These are phyloP conservation scores for Lodderomyces parapsilosis DNA, from an alignment of 1,139 yeast species.

Conservation along the genomic window DNA sequence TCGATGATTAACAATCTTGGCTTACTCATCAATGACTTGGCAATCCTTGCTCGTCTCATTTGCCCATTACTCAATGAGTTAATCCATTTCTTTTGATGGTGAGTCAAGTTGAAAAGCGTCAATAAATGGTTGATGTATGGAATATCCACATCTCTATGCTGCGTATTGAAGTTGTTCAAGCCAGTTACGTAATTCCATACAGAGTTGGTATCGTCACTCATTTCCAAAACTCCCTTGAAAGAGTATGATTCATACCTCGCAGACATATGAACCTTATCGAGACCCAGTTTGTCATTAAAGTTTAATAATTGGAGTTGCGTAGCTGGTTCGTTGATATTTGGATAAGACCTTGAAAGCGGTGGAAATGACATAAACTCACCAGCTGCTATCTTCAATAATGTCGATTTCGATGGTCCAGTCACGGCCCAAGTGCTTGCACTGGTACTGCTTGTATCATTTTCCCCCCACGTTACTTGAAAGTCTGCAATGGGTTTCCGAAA, in stretches of 20 bases:
- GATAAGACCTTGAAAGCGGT: constrained; percentile 53
- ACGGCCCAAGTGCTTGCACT: constrained; percentile 32
- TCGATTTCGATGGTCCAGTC: constrained; percentile 35
- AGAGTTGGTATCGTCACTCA: constrained; percentile 75
- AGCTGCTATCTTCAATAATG: constrained; percentile 31
- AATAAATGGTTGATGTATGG: constrained; percentile 42
- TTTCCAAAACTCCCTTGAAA: constrained; percentile 53
- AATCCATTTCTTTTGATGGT: constrained; percentile 69
- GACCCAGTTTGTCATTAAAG: constrained; percentile 54
- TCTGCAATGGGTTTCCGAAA: constrained; percentile 24
- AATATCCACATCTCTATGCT: constrained; percentile 17
- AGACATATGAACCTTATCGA: constrained; percentile 74
- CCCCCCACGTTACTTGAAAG: constrained; percentile 22
- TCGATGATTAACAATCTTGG: constrained; percentile 75
- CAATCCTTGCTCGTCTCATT: constrained; percentile 84
- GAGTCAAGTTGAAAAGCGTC: constrained; percentile 52
- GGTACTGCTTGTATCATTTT: constrained; percentile 11
- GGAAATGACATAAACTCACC: constrained; percentile 52
- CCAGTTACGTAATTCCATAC: constrained; percentile 56
- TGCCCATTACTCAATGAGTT: constrained; percentile 93
- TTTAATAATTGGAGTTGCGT: constrained; percentile 42
- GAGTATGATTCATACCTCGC: constrained; percentile 83
- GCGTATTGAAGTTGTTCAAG: constrained; percentile 47
- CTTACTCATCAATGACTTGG: constrained; percentile 61
- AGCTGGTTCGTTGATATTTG: constrained; percentile 38